A percentile compares a stretch with the other conserved stretches of the same genome.
These are phyloP conservation scores for Candida gorgasii DNA, from an alignment of 805 yeast genomes.

Conservation along the genomic window DNA sequence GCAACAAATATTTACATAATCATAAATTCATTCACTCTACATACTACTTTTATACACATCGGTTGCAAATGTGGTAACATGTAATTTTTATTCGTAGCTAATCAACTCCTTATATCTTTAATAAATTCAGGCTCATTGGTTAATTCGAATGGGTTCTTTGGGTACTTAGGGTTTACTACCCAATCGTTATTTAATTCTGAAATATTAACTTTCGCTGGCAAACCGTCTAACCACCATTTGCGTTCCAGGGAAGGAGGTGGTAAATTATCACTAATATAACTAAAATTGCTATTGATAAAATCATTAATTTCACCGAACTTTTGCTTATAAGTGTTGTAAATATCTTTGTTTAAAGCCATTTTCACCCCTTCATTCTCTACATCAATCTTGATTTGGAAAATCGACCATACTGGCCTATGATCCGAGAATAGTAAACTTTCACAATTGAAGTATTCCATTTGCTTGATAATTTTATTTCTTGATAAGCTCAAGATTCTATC, in stretches of 20 bases:
- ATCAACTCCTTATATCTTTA: neutral
- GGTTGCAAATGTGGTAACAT: neutral
- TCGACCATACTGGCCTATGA: conserved; percentile 85
- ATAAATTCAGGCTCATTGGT: conserved; percentile 57
- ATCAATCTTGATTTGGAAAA: conserved; percentile 62
- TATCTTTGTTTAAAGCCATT: conserved; percentile 51
- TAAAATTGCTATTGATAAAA: conserved; percentile 27
- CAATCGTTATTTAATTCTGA: conserved; percentile 40
- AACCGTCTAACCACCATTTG: conserved; percentile 91
- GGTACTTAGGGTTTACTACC: conserved; percentile 67
- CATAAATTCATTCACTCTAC: neutral
- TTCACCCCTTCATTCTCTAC: conserved; percentile 65
- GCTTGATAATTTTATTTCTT: conserved; percentile 59
- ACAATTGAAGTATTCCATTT: conserved; percentile 59
- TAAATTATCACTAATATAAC: conserved; percentile 28
- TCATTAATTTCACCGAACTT: conserved; percentile 47
- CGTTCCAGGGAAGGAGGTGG: conserved; percentile 82
- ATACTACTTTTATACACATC: neutral
- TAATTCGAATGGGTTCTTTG: conserved; percentile 70
- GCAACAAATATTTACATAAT: neutral
- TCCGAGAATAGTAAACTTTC: conserved; percentile 71
- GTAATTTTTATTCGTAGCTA: too few relatives aligned
- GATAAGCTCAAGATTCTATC: conserved; percentile 73
- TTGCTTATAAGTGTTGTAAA: conserved; percentile 56
- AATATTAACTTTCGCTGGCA: conserved; percentile 66